These are phyloP conservation scores for Fusarium torreyae DNA, from an alignment of 2,329 filamentous ascomycete genomes.

Conservation along the genomic window DNA sequence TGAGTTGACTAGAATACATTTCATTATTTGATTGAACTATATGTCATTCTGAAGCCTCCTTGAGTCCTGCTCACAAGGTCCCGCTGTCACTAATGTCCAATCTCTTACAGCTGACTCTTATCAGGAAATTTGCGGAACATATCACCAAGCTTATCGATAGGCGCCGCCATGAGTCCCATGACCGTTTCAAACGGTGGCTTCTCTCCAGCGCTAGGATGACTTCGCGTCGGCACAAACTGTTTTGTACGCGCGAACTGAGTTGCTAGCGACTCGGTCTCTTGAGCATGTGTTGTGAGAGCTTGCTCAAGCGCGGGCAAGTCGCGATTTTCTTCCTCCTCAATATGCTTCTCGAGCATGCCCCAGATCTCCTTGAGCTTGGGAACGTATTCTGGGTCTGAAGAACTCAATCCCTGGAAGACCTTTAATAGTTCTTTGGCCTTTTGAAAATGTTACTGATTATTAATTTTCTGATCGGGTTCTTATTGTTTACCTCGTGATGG, in stretches of 20 bases:
- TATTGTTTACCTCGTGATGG: constrained; percentile 59
- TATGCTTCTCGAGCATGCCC: constrained; percentile 61
- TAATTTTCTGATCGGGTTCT: too few relatives aligned
- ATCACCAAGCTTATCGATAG: constrained; percentile 70
- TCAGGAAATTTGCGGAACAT: constrained; percentile 66
- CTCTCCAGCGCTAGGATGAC: constrained; percentile 66
- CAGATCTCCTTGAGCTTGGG: constrained; percentile 61
- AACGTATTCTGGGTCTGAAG: constrained; percentile 59
- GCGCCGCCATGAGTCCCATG: constrained; percentile 67
- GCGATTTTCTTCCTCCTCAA: constrained; percentile 65
- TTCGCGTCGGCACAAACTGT: constrained; percentile 66
- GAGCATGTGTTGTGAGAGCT: constrained; percentile 49
- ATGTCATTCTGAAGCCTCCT: neutral
- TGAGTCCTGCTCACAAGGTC: too few relatives aligned
- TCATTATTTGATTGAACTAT: too few relatives aligned
- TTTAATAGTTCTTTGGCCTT: constrained; percentile 68
- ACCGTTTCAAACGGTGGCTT: constrained; percentile 70
- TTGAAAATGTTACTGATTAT: neutral
- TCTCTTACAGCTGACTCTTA: constrained; percentile 7
- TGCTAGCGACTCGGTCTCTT: constrained; percentile 48
- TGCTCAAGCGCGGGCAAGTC: constrained; percentile 66
- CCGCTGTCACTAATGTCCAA: neutral
- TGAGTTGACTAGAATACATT: too few relatives aligned
- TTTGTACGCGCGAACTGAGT: constrained; percentile 68
- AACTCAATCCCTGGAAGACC: constrained; percentile 62